Evolutionary conservation across 495 filamentous ascomycete genomes (phyloP), one percentile per base, ranked within the genome.

Genomic region (Penicillium angulare): DNA sequence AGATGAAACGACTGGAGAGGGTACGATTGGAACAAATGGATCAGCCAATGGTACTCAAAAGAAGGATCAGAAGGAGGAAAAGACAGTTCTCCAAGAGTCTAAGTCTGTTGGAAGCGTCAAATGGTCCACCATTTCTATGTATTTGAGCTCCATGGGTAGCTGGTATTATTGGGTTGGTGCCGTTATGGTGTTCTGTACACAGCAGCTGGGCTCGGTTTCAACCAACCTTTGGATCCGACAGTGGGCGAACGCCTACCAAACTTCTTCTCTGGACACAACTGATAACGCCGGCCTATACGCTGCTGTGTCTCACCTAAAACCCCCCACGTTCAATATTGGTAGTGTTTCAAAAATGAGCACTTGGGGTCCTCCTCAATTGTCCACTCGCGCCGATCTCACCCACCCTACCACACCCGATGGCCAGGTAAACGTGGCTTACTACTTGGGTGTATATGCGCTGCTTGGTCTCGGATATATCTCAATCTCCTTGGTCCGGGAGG

Each of bases 111-210:
- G 93, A 27, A 84, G 90, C 29, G 89, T 99, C 57, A 89, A 95
- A 63, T 86, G 87, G 80, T 75, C 77, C 21, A 90, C 95, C 39
- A 83, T 97, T 60, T 73, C 78, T 26, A 84, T 96, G 61, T 99
- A 97, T 66, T 77, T 99, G 16, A 64, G 64, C 17, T 79, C 90
- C 38, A 97, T 97, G 95, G 95, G 95, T 7, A 78, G 81, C 5
- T 96, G 92, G 91, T 89, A 88, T 77, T 99, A 91, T 63, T 99
- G 95, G 95, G 60, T 86, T 36, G 60, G 84, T 39, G 87, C 92
- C 17, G 65, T 84, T 17, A 41, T 82, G 0, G 81, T 89, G 34
- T 97, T 99, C 62, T 80, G 73, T 12, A 69, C 85, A 38, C 89
- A 96, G 62, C 92, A 97, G 63, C 57, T 95, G 22, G 85, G 85